Evolutionary conservation across 768 basidiomycete species (phyloP), one percentile per base, ranked within the genome.

Genomic region (Ephemerocybe angulata): DNA sequence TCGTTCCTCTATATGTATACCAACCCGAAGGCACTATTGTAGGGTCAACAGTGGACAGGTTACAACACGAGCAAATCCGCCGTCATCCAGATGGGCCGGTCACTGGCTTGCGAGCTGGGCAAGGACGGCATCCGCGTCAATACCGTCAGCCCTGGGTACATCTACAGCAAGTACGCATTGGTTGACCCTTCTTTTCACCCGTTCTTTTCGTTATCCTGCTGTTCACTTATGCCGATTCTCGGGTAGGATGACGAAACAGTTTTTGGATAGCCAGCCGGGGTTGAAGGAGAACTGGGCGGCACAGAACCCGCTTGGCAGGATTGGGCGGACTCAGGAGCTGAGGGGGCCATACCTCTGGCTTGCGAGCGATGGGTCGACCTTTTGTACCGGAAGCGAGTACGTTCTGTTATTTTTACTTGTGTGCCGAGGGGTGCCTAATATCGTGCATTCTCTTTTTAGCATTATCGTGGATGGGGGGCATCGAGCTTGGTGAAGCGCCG

Each of bases 21-120:
- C 21, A 27, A n/a, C 12, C 19, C n/a, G n/a, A n/a, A n/a, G n/a
- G n/a, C n/a, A n/a, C n/a, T 50, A 13, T 10, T 25, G 41, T 42
- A 63, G 60, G 59, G 54, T 58, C 84, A 86, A 57, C 76, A 80
- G 17, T 88, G 84, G 85, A 77, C 83, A 33, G 82, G 85, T 2
- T 90, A 90, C 69, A 88, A 88, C 65, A 79, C 81, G 21, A 83
- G 81, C 68, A 90, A 90, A 70, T 76, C 84, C 1, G 88, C 85
- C n/a, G 84, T 90, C n/a, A 58, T 88, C 30, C 88, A 90, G 70
- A 87, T 88, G 84, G 81, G 74, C 3, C 82, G 88, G 33, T 86
- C 84, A 60, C 80, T 90, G 80, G 88, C 87, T 2, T 87, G 85
- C 64, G 88, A 90, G 62, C 77, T 90, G 1, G 87, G 86, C 3